Conservation (phyloP, 495 filamentous ascomycete genomes). For the Penicillium tannophilum region DNA sequence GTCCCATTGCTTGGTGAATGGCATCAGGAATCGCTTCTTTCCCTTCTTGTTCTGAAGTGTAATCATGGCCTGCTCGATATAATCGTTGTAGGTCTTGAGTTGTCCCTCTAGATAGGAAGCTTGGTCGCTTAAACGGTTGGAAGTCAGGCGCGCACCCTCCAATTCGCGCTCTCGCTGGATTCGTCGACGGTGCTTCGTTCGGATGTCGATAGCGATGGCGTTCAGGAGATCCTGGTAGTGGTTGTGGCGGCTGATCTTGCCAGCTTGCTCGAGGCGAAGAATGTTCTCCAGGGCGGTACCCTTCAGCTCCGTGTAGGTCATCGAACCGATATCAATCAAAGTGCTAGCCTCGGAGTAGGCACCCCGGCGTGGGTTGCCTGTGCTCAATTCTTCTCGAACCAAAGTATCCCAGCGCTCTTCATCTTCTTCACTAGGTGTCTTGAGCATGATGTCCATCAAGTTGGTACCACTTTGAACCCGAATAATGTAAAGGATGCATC, state of each 20-base stretch:
- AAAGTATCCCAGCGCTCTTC: conserved; percentile 84
- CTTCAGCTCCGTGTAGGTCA: conserved; percentile 92
- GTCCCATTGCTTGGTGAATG: conserved; percentile 98
- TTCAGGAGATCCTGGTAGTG: conserved; percentile 96
- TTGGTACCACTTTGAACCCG: conserved; percentile 91
- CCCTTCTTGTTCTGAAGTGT: conserved; percentile 98
- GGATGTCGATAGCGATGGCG: conserved; percentile 94
- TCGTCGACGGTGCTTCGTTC: conserved; percentile 89
- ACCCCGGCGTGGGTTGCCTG: conserved; percentile 67
- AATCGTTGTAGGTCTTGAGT: conserved; percentile 96
- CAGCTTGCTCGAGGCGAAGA: conserved; percentile 78
- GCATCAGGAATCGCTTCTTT: conserved; percentile 91
- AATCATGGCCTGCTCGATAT: conserved; percentile 97
- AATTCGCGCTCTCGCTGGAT: conserved; percentile 89
- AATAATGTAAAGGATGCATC: conserved; percentile 97
- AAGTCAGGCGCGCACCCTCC: conserved; percentile 82
- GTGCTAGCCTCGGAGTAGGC: conserved; percentile 90
- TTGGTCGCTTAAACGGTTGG: conserved; percentile 85
- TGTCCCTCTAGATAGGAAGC: conserved; percentile 90
- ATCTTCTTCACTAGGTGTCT: conserved; percentile 82
- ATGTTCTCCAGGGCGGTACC: conserved; percentile 92
- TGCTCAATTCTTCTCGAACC: conserved; percentile 78
- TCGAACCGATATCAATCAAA: conserved; percentile 82
- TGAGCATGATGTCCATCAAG: conserved; percentile 92
- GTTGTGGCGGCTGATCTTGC: conserved; percentile 87